Evolutionary conservation across 2,329 filamentous ascomycete species (phyloP).

Genomic region (Exophiala aquamarina): DNA sequence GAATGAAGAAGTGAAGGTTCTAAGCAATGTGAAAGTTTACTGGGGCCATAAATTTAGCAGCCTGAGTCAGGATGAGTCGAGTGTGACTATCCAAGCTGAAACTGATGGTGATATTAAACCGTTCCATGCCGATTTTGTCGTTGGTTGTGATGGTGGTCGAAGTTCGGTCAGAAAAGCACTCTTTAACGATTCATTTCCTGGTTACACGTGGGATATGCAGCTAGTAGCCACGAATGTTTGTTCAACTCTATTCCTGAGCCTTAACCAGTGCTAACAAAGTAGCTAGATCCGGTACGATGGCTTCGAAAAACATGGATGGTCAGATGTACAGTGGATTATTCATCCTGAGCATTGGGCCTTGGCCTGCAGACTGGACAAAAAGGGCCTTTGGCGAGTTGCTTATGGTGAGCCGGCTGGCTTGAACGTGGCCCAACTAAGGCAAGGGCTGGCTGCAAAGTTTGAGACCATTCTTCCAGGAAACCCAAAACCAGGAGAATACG

Average conservation of each 20-base stretch:
- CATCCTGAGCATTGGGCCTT: conserved; percentile 64
- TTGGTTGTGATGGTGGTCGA: conserved; percentile 45
- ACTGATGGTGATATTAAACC: neutral
- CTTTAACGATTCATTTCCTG: conserved; percentile 5
- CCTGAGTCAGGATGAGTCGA: neutral
- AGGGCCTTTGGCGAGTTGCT: conserved; percentile 63
- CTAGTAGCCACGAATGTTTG: conserved; percentile 13
- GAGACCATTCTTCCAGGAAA: conserved; percentile 58
- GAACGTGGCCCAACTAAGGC: conserved; percentile 51
- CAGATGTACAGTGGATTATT: conserved; percentile 51
- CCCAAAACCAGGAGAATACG: conserved; percentile 58
- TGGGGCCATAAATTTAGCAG: conserved; percentile 1
- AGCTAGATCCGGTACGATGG: conserved; percentile 5
- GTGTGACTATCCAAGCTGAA: neutral
- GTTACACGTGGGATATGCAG: conserved; percentile 12
- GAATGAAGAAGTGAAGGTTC: conserved; percentile 16
- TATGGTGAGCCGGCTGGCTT: conserved; percentile 60
- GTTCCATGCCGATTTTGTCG: conserved; percentile 36
- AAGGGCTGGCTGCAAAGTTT: conserved; percentile 55
- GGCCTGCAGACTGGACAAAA: conserved; percentile 58
- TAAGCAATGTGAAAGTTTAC: conserved; percentile 1
- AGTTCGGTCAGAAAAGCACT: conserved; percentile 37
- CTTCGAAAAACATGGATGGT: conserved; percentile 15
- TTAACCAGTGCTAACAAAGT: neutral
- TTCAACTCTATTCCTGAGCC: neutral